Evolutionary conservation across 1,284 basidiomycete genomes (phyloP).

Genomic region (Irpex lacteus): DNA sequence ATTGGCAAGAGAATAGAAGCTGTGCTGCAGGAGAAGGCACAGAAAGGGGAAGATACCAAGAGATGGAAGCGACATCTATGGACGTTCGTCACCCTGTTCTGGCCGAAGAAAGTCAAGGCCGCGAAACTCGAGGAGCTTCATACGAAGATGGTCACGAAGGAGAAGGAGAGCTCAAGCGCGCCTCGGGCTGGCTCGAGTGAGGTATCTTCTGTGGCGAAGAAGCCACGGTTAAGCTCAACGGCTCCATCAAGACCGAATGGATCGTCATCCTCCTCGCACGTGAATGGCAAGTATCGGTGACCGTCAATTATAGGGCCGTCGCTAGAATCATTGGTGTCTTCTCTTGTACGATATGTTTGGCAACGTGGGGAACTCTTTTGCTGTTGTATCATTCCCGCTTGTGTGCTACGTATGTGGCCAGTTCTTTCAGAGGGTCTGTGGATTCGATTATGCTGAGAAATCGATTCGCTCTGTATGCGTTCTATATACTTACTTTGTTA

Average conservation of each 20-base stretch:
- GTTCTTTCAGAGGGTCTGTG: background rate
- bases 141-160: conserved; percentile 89
- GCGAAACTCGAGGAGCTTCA: conserved; percentile 91
- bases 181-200: conserved; percentile 29
- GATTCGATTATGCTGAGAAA: background rate
- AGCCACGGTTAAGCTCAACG: conserved; percentile 26
- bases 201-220: conserved; percentile 24
- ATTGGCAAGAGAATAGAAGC: conserved; percentile 92
- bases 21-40: conserved; percentile 76
- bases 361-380: background rate
- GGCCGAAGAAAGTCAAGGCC: conserved; percentile 95
- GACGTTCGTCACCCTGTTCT: conserved; percentile 96
- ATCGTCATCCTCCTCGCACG: conserved; percentile 26
- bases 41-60: conserved; percentile 75
- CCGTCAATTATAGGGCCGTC: conserved; percentile 5
- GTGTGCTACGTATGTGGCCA: background rate
- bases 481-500: too few species aligned
- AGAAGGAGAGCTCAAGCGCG: conserved; percentile 29
- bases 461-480: background rate
- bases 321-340: background rate
- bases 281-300: conserved; percentile 32
- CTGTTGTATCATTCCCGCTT: background rate
- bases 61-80: conserved; percentile 94
- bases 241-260: conserved; percentile 20
- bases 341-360: background rate